Base-by-base conservation (phyloP, 805 yeast species). In the Lipomyces orientalis region DNA sequence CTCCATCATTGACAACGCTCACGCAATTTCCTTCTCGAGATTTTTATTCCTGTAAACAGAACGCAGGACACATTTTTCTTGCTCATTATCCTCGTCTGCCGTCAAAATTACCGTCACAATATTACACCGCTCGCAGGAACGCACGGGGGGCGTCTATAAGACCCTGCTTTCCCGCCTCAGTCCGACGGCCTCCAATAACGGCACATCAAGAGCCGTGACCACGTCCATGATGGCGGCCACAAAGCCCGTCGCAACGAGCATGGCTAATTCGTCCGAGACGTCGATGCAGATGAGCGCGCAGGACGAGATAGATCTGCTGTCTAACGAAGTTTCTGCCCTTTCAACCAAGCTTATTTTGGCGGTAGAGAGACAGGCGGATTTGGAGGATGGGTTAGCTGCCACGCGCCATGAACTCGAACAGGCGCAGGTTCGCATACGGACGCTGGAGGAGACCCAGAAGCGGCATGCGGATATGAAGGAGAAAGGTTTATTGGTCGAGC, bases 301-400 rank as follows among this genome's bases (percentile, higher is more conserved):
- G 35, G 67, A 65, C 33, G 71, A 68, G 39, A 64, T 68, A 54
- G 71, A 68, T 29, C 34, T 37, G 9, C 59, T 68, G 12, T 65
- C 69, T 19, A 57, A 39, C 56, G 74, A 72, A 49, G 71, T 71
- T 54, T 64, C 71, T 10, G 68, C 71, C 34, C 66, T 74, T 22
- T 74, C 76, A 16, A 70, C 73, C 19, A 74, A 74, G 64, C 66
- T 74, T 29, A 65, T 74, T 16, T 62, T 60, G 35, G 75, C 76
- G 10, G 73, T 74, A 55, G 76, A 74, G 51, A 61, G 69, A 12
- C 76, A 74, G 57, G 75, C 76, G 14, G 75, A 68, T 33, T 58
- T 74, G 12, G 76, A 74, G 51, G 75, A 72, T 25, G 57, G 63
- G 16, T 57, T 72, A n/a, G 72, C 66, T 8, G 67, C 65, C 22